Evolutionary conservation across 108 stramenopile genomes (phyloP).

Genomic region (Fragilaria crotonensis): DNA sequence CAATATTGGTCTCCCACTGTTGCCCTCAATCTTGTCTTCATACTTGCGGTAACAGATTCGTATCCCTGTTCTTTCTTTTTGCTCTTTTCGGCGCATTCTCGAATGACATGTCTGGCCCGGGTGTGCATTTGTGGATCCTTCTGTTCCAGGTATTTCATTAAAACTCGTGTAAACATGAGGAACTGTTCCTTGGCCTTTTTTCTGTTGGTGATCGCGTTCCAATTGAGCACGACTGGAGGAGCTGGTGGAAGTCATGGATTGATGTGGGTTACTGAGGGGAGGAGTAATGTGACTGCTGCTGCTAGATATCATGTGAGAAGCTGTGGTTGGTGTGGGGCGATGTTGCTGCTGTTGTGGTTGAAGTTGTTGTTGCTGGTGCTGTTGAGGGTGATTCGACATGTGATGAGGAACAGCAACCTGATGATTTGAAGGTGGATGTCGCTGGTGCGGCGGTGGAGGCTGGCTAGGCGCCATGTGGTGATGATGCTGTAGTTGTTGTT

Average conservation of each 20-base stretch:
- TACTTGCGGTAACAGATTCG: conserved; percentile 49
- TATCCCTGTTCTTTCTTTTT: conserved; percentile 57
- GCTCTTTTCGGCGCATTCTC: conserved; percentile 76
- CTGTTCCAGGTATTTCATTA: conserved; percentile 79
- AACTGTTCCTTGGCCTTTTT: conserved; percentile 74
- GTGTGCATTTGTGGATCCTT: conserved; percentile 57
- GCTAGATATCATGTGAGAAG: background rate
- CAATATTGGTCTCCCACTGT: conserved; percentile 68
- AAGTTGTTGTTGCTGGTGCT: background rate
- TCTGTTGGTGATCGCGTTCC: conserved; percentile 19
- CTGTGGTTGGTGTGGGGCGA: conserved; percentile 4
- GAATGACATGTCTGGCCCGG: conserved; percentile 63
- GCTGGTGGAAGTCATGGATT: background rate
- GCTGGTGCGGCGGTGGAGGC: background rate
- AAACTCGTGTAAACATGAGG: conserved; percentile 76
- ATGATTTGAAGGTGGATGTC: background rate
- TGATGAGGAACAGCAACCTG: background rate
- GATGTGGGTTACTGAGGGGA: background rate
- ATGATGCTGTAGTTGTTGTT: conserved; percentile 4
- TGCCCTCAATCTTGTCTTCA: conserved; percentile 43
- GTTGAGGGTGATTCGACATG: background rate
- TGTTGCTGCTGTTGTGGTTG: background rate
- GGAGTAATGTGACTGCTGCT: background rate
- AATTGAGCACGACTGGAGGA: background rate
- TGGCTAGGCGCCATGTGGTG: too few relatives aligned